These are phyloP conservation scores for Coemansia sp. DNA, from an alignment of 192 early-diverging fungal genomes.

Conservation along the genomic window DNA sequence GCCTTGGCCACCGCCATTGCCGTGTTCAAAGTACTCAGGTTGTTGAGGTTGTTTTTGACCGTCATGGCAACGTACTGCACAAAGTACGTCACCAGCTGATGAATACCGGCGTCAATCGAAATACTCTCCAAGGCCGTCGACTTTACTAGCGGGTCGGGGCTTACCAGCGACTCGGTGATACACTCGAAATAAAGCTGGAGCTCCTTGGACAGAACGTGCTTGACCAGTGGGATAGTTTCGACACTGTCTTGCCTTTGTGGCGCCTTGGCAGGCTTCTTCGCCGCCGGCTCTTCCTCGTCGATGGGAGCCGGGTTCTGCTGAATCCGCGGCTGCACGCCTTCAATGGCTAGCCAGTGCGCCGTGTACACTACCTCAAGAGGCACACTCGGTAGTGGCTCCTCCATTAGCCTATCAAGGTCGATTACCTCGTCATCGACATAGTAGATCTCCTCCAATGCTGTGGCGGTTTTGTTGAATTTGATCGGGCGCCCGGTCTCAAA, in stretches of 20 bases:
- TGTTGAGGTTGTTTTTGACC: slow-evolving; percentile 78
- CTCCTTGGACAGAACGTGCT: slow-evolving; percentile 90
- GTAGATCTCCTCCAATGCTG: slow-evolving; percentile 72
- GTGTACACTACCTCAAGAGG: slow-evolving; percentile 89
- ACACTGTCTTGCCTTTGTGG: slow-evolving; percentile 41
- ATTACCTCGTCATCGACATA: slow-evolving; percentile 94
- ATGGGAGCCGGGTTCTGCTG: slow-evolving; percentile 89
- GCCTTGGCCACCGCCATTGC: slow-evolving; percentile 82
- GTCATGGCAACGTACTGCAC: slow-evolving; percentile 89
- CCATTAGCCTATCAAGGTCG: slow-evolving; percentile 87
- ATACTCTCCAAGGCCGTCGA: slow-evolving; percentile 82
- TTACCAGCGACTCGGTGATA: slow-evolving; percentile 78
- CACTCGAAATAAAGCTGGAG: slow-evolving; percentile 94
- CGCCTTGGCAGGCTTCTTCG: slow-evolving; percentile 22
- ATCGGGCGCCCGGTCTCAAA: slow-evolving; percentile 69
- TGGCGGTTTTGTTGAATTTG: slow-evolving; percentile 71
- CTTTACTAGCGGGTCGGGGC: slow-evolving; percentile 68
- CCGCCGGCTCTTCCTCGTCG: slow-evolving; percentile 27
- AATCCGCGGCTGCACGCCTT: slow-evolving; percentile 97
- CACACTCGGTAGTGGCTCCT: slow-evolving; percentile 84
- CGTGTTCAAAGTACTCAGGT: slow-evolving; percentile 67
- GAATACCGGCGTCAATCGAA: slow-evolving; percentile 87
- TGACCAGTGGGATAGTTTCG: slow-evolving; percentile 74
- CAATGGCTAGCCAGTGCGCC: slow-evolving; percentile 98
- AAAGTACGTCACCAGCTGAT: slow-evolving; percentile 95